Percentiles rank a stretch among this genome's conserved stretches.
Conservation (phyloP, 345 rosid genomes). For the Eutrema japonicum region DNA sequence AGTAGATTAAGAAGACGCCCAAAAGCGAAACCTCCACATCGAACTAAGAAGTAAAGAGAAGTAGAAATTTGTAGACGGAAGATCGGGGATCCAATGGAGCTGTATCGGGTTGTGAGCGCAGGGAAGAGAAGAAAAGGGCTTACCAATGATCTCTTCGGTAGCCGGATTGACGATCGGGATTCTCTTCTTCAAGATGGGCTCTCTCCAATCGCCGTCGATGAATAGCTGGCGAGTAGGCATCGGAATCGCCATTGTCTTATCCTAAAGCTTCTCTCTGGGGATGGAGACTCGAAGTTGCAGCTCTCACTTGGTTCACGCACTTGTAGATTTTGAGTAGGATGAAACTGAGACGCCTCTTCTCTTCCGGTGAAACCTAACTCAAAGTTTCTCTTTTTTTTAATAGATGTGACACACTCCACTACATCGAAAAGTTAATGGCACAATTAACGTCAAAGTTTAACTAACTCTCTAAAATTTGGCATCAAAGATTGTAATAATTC, state of each 20-base stretch:
- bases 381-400: conserved; percentile 1
- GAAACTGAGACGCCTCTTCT: neutral
- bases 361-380: conserved; percentile 12
- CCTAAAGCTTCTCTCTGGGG: conserved; percentile 1
- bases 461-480: too few species aligned
- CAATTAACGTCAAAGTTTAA: neutral
- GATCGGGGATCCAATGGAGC: neutral
- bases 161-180: conserved; percentile 76
- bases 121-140: neutral
- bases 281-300: conserved; percentile 1
- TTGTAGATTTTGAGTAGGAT: neutral
- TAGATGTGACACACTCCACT: neutral
- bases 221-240: conserved; percentile 67
- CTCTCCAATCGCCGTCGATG: conserved; percentile 91
- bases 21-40: neutral
- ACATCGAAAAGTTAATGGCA: neutral
- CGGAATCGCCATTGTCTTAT: conserved; percentile 51
- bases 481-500: neutral
- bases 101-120: too few species aligned
- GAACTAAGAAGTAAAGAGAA: neutral
- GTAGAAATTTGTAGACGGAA: neutral
- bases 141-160: conserved; percentile 76
- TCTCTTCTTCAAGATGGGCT: conserved; percentile 74
- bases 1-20: conserved; percentile 1
- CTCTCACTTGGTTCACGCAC: conserved; percentile 3